These are phyloP conservation scores for Auxenochlorella pyrenoidosa DNA, from an alignment of 139 green algal species.

Conservation along the genomic window DNA sequence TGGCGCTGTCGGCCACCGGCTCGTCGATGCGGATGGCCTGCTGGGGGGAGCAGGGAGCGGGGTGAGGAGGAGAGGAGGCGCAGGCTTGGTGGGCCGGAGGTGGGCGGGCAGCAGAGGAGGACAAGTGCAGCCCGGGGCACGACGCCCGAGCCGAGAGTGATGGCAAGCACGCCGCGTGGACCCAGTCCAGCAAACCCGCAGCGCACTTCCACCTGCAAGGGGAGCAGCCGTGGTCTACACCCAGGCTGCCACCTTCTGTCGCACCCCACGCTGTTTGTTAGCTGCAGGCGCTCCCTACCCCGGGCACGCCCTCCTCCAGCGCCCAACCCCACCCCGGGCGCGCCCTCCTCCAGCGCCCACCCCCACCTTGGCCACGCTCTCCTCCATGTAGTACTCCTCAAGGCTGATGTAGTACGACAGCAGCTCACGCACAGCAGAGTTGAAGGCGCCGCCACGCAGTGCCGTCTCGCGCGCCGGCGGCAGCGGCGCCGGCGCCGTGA, in stretches of 20 bases:
- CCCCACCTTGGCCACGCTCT: slow-evolving; percentile 82
- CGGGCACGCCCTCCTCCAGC: slow-evolving; percentile 88
- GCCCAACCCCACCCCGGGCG: slow-evolving; percentile 78
- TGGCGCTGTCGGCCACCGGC: slow-evolving; percentile 67
- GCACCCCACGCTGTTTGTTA: no score
- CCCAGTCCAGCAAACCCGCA: neutral
- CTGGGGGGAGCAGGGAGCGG: no score
- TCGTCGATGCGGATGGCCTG: slow-evolving; percentile 89
- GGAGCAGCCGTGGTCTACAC: neutral
- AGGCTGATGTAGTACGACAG: slow-evolving; percentile 87
- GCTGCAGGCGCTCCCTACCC: no score
- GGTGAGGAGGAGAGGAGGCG: neutral
- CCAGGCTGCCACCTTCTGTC: neutral
- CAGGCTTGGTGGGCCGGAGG: no score
- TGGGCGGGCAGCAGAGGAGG: no score
- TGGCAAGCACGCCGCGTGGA: no score
- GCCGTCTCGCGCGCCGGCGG: slow-evolving; percentile 54
- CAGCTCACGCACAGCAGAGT: slow-evolving; percentile 79
- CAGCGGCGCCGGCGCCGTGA: slow-evolving; percentile 43
- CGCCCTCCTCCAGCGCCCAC: slow-evolving; percentile 90
- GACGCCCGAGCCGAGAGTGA: no score
- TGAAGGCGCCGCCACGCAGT: slow-evolving; percentile 63
- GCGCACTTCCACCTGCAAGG: neutral
- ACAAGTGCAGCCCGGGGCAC: no score
- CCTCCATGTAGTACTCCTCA: slow-evolving; percentile 95